These are phyloP conservation scores for Camellia lanceoleosa DNA, from an alignment of 148 eudicot species.

Conservation along the genomic window DNA sequence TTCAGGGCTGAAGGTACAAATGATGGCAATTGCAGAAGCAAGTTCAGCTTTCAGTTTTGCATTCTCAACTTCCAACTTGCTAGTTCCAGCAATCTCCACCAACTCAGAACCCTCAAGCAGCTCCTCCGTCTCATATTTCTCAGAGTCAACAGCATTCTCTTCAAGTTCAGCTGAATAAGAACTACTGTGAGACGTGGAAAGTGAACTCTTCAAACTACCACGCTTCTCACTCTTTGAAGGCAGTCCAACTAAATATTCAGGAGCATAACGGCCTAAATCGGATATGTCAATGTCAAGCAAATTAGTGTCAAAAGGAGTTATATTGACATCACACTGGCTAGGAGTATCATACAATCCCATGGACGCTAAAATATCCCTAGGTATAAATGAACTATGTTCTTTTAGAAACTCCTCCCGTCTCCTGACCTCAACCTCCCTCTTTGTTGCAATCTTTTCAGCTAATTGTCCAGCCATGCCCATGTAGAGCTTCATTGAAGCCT, in stretches of 20 bases:
- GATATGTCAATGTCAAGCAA: slow-evolving; percentile 81
- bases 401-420: slow-evolving; percentile 83
- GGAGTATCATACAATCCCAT: slow-evolving; percentile 97
- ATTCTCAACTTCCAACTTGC: slow-evolving; percentile 91
- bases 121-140: slow-evolving; percentile 42
- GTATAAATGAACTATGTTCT: slow-evolving; percentile 64
- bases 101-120: slow-evolving; percentile 58
- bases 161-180: slow-evolving; percentile 47
- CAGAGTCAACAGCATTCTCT: slow-evolving; percentile 35
- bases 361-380: slow-evolving; percentile 69
- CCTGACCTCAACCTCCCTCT: slow-evolving; percentile 81
- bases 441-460: slow-evolving; percentile 93
- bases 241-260: slow-evolving; percentile 65
- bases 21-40: slow-evolving; percentile 82
- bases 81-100: slow-evolving; percentile 89
- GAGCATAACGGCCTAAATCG: slow-evolving; percentile 85
- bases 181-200: slow-evolving; percentile 45
- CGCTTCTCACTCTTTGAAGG: slow-evolving; percentile 58
- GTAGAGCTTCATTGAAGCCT: slow-evolving; percentile 91
- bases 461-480: slow-evolving; percentile 98
- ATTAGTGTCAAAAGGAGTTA: slow-evolving; percentile 79
- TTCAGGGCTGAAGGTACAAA: slow-evolving; percentile 64
- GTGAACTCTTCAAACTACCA: slow-evolving; percentile 48
- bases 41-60: slow-evolving; percentile 92
- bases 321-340: slow-evolving; percentile 83